These are phyloP conservation scores for Xerocomus brunneocitrinus DNA, from an alignment of 768 basidiomycete genomes.

Conservation along the genomic window DNA sequence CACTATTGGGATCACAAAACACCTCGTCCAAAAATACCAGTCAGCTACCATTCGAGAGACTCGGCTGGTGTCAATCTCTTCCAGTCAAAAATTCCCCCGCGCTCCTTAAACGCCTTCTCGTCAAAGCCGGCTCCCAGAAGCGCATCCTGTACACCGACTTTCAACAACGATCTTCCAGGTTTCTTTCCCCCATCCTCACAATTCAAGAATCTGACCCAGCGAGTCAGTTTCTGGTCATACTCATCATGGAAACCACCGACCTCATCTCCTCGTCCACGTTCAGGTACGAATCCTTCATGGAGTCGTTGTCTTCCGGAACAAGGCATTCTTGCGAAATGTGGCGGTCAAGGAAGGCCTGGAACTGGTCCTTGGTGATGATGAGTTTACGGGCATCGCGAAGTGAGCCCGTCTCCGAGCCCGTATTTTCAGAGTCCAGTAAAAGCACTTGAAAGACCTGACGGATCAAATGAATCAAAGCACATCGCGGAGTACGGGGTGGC, in stretches of 20 bases:
- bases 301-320: slow-evolving; percentile 36
- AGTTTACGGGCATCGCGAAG: slow-evolving; percentile 34
- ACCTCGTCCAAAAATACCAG: neutral
- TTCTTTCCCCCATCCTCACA: slow-evolving; percentile 33
- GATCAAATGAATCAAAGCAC: slow-evolving; percentile 6
- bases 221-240: neutral
- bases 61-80: slow-evolving; percentile 10
- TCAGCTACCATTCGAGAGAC: slow-evolving; percentile 1
- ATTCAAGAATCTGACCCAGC: slow-evolving; percentile 29
- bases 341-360: slow-evolving; percentile 33
- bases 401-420: slow-evolving; percentile 27
- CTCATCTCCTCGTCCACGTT: slow-evolving; percentile 38
- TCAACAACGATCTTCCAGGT: slow-evolving; percentile 20
- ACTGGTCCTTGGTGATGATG: slow-evolving; percentile 32
- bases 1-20: neutral
- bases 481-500: neutral
- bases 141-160: slow-evolving; percentile 32
- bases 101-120: slow-evolving; percentile 25
- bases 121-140: slow-evolving; percentile 35
- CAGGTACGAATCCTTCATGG: slow-evolving; percentile 39
- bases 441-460: slow-evolving; percentile 35
- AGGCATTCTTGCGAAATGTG: slow-evolving; percentile 29
- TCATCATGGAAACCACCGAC: slow-evolving; percentile 9
- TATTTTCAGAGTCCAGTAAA: slow-evolving; percentile 34
- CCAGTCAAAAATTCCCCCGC: slow-evolving; percentile 38